These are phyloP conservation scores for Tetrahymena elliotti DNA, from an alignment of 73 alveolate genomes.

Conservation along the genomic window DNA sequence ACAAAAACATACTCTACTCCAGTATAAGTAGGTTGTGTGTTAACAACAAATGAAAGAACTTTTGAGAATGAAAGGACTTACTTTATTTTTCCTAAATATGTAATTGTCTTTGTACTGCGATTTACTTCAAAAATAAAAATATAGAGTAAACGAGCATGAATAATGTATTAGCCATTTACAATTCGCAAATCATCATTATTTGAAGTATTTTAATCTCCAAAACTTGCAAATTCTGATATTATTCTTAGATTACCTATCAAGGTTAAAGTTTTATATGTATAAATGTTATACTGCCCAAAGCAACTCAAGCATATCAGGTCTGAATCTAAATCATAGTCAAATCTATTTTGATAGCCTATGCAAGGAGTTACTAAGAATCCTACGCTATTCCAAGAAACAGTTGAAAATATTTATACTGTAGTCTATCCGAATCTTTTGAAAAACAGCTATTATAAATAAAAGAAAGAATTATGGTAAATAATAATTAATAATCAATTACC, in stretches of 20 bases:
- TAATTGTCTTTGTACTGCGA: neutral
- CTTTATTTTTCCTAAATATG: neutral
- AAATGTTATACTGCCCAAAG: neutral
- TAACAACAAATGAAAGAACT: neutral
- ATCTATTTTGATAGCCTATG: neutral
- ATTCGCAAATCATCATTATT: neutral
- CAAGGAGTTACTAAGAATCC: neutral
- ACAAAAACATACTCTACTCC: neutral
- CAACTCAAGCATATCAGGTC: neutral
- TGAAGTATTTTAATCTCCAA: neutral
- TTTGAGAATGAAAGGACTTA: neutral
- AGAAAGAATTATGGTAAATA: neutral
- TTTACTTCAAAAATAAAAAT: neutral
- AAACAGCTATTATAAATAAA: neutral
- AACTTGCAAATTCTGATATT: neutral
- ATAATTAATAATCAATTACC: neutral
- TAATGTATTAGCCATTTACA: neutral
- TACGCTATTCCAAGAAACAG: neutral
- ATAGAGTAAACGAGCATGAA: neutral
- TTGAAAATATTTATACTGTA: neutral
- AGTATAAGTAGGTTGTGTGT: neutral
- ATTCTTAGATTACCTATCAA: neutral
- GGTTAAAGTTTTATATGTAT: neutral
- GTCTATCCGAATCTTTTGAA: neutral
- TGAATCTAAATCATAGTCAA: neutral